Percentiles rank a stretch among this genome's conserved stretches.
Conservation (phyloP, 1,284 basidiomycete genomes). For the Pyrrhoderma noxium region DNA sequence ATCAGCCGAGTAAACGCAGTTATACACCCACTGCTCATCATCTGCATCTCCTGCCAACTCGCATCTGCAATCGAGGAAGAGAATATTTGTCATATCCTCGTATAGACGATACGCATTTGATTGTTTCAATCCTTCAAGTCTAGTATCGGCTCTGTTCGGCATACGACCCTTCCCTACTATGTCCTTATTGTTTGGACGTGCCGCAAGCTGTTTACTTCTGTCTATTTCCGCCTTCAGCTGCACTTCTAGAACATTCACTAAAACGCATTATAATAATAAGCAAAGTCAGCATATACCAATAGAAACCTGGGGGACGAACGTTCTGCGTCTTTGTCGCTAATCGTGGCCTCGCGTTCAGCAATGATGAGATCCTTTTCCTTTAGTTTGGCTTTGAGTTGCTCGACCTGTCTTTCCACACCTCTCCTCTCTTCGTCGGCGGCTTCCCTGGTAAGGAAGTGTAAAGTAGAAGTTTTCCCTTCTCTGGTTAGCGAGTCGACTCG, state of each 20-base stretch:
- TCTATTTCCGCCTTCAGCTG: constrained; percentile 61
- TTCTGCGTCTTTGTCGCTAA: constrained; percentile 7
- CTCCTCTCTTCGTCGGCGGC: constrained; percentile 62
- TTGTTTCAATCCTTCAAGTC: constrained; percentile 5
- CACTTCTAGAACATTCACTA: constrained; percentile 40
- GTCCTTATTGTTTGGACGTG: constrained; percentile 24
- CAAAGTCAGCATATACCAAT: too few relatives aligned
- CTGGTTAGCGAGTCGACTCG: constrained; percentile 46
- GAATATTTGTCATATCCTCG: constrained; percentile 35
- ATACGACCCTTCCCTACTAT: constrained; percentile 1
- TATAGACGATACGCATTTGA: constrained; percentile 40
- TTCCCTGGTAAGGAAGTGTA: constrained; percentile 65
- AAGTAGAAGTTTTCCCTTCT: constrained; percentile 40
- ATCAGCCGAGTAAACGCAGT: constrained; percentile 28
- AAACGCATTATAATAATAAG: constrained; percentile 3
- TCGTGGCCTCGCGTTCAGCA: constrained; percentile 31
- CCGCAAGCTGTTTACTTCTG: constrained; percentile 41
- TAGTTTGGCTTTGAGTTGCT: constrained; percentile 35
- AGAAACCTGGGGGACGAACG: constrained; percentile 6
- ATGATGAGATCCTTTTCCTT: constrained; percentile 39
- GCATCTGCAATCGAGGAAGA: constrained; percentile 28
- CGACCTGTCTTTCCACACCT: constrained; percentile 41
- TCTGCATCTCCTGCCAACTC: constrained; percentile 25
- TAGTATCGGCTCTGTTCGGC: background rate
- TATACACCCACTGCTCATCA: constrained; percentile 27